phyloP scores from a whole-genome alignment of 257 asterid genomes.

The Solanum paucissectum region DNA sequence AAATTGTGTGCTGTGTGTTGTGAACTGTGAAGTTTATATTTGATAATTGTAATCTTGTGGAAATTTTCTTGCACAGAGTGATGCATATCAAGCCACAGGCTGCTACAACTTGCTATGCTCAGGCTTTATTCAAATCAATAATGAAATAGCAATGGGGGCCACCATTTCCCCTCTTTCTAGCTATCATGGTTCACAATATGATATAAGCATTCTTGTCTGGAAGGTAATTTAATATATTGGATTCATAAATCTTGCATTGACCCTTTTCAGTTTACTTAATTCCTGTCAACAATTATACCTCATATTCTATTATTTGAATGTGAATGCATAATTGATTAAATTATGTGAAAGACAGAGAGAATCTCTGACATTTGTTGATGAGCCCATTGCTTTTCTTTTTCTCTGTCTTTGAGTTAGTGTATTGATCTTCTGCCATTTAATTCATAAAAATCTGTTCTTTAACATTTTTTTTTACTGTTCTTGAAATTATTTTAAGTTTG shows the following conservation, averaged over 20 bases:
- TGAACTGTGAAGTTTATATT: neutral
- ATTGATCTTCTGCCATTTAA: neutral
- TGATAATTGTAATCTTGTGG: conserved; percentile 7
- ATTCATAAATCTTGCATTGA: neutral
- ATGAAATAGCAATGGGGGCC: conserved; percentile 76
- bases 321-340: neutral
- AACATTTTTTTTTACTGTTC: neutral
- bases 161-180: conserved; percentile 61
- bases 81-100: conserved; percentile 80
- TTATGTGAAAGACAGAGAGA: conserved; percentile 10
- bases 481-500: neutral
- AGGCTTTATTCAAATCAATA: conserved; percentile 74
- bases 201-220: conserved; percentile 82
- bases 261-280: neutral
- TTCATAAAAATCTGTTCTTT: neutral
- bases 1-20: neutral
- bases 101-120: conserved; percentile 80
- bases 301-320: neutral
- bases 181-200: conserved; percentile 51
- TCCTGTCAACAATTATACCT: neutral
- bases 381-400: conserved; percentile 13
- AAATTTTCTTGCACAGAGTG: conserved; percentile 44
- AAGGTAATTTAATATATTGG: conserved; percentile 31
- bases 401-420: conserved; percentile 12
- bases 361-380: conserved; percentile 35